Base-by-base conservation (phyloP, 192 early-diverging fungal genomes). In the Globomyces pollinis-pini region DNA sequence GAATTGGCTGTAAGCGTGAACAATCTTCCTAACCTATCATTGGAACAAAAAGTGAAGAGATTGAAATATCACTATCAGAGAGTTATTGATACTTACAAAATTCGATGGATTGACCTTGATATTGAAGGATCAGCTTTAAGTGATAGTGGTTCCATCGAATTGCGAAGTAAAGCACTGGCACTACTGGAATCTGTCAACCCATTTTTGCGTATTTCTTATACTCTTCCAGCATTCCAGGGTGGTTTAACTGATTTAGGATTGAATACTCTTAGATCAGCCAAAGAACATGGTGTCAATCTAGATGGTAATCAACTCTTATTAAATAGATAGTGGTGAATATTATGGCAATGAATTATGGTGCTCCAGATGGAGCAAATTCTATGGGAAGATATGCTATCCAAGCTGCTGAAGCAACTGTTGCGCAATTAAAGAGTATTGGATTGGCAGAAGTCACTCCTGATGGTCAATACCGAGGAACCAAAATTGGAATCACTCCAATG, bases 241-340 rank as follows among this genome's bases (percentile, higher is more conserved):
- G 76, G 76, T 1, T 50, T 78, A 2, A 55, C 31, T 20, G 35
- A 57, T 11, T 28, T 36, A 26, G 61, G 49, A 1, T 31, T 72
- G 16, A 43, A 33, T 18, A 13, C 74, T 16, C 31, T 78, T 16
- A 23, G 28, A 34, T 49, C 26, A 11, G 71, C 76, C 20, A 33
- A 32, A 11, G 63, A 65, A 44, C 21, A 55, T 34, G 58, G 59
- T 15, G 58, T 57, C 1, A 34, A 47, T 8, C 41, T 74, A 20
- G 68, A 74, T 56, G n/a, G n/a, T n/a, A n/a, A n/a, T n/a, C n/a
- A n/a, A n/a, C n/a, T n/a, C n/a, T n/a, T n/a, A n/a, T n/a, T n/a
- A n/a, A n/a, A n/a, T n/a, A n/a, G n/a, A n/a, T n/a, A n/a, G 35
- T 67, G 11, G 38, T 78, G 28, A 78, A 78, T 63, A 63, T 74